These are phyloP conservation scores for Talaromyces amestolkiae DNA, from an alignment of 2,329 filamentous ascomycete species.

Conservation along the genomic window DNA sequence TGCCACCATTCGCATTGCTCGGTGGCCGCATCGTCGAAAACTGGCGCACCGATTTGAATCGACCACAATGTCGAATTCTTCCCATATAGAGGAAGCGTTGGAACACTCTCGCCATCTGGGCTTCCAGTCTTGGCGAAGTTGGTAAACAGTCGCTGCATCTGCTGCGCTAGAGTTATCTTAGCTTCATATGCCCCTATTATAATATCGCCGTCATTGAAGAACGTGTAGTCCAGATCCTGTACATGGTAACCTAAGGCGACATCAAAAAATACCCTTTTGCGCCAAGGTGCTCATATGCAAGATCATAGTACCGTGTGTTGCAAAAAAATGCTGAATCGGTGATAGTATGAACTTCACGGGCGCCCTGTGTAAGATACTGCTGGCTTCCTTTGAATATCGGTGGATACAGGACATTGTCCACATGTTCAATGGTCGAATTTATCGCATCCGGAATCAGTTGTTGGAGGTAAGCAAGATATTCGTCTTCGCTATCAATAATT, in stretches of 20 bases:
- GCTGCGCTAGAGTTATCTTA: not conserved
- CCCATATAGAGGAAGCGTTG: not conserved
- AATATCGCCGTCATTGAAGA: not conserved
- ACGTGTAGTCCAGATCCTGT: not conserved
- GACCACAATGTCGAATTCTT: not conserved
- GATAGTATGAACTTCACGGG: not conserved
- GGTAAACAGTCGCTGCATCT: conserved; percentile 3
- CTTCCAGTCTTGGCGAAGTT: not conserved
- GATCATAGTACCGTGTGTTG: not conserved
- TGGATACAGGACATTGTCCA: not conserved
- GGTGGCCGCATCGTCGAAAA: not conserved
- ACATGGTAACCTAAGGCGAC: not conserved
- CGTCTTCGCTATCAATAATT: not conserved
- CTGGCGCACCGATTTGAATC: not conserved
- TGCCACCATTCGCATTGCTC: not conserved
- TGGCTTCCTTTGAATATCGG: not conserved
- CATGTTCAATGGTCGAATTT: not conserved
- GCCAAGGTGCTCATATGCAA: not conserved
- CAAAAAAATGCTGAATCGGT: not conserved
- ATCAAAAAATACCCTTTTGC: not conserved
- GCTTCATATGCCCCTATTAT: not conserved
- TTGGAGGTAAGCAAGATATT: not conserved
- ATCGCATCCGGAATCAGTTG: not conserved
- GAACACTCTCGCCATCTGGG: not conserved
- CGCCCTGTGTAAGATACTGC: not conserved